Base-by-base conservation (phyloP, 2,329 filamentous ascomycete species). In the Cladosporium halotolerans region DNA sequence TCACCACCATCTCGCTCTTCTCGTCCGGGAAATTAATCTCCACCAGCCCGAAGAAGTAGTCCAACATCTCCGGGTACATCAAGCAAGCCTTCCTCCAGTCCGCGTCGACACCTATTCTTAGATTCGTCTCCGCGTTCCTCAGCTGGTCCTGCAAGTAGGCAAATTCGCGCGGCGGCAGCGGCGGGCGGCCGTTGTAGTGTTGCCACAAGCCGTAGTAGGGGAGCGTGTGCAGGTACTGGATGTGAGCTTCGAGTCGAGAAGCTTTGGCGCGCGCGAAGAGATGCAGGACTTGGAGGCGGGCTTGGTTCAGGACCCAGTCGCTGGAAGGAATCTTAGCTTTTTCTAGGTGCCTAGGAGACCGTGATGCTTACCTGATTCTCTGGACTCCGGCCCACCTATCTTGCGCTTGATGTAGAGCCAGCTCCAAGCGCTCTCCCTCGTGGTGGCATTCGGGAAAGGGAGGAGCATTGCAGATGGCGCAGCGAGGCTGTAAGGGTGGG, bases 21-120 rank as follows among this genome's bases (percentile, higher is more conserved):
- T 89, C 84, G 39, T 72, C 71, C 0, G 87, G 86, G 4, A 88
- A 70, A 18, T 75, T 79, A 55, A 89, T 67, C 52, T 84, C 80
- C 34, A 90, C 84, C 36, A 90, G 73, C 55, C 81, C 77, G 70
- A 85, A 91, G 66, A 86, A 91, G 70, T 91, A 89, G 69, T 89
- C 84, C 52, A 92, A 74, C n/a, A 91, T 83, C 66, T 90, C 85
- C 4, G 87, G 88, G 62, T 91, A 92, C 52, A 83, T 79, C 62
- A 88, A 80, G 38, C 90, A 86, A 45, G 83, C 85, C 31, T 80
- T 77, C 62, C 84, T 80, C 87, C 87, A 92, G 71, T 90, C 87
- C 57, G 87, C 83, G 62, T 90, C 86, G 62, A 90, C 86, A 56
- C 85, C 86, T 46, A 81, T 79, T 70, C 89, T 88, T 56, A 89